A percentile compares a stretch with the other conserved stretches of the same genome.
Evolutionary conservation across 306 rosid species (phyloP).

Genomic region (Dryas octopetala): DNA sequence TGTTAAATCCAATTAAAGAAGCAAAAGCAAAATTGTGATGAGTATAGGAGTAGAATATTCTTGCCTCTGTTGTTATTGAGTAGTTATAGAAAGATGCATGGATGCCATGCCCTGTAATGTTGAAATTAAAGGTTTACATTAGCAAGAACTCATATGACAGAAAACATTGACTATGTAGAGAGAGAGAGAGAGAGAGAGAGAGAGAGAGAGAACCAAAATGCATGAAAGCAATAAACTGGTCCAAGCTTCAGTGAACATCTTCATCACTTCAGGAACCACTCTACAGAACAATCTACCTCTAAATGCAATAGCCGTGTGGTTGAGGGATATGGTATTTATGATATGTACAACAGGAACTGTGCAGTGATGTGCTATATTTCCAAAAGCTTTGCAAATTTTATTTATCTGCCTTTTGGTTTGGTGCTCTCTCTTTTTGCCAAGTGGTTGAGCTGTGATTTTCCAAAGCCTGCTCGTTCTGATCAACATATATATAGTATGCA

Average conservation of each 20-base stretch:
- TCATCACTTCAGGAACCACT: conserved; percentile 24
- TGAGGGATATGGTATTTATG: too few species aligned
- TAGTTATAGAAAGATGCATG: conserved; percentile 53
- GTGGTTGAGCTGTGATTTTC: neutral
- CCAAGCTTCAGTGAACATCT: conserved; percentile 26
- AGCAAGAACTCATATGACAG: neutral
- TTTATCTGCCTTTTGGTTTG: neutral
- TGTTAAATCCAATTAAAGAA: neutral
- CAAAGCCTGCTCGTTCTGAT: too few species aligned
- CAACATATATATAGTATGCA: too few species aligned
- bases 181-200: conserved; percentile 18
- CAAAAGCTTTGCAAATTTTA: too few species aligned
- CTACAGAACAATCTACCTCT: too few species aligned
- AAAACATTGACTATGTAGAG: too few species aligned
- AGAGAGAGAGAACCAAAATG: too few species aligned
- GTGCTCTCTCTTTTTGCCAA: neutral
- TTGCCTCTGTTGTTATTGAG: conserved; percentile 64
- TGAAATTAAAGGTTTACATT: neutral
- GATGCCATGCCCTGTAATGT: conserved; percentile 47
- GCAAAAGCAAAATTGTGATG: neutral
- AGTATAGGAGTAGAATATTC: neutral
- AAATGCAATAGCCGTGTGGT: too few species aligned
- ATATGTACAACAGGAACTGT: too few species aligned
- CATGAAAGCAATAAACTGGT: conserved; percentile 27
- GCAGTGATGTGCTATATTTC: too few species aligned